Base-by-base conservation (phyloP, 2,329 filamentous ascomycete species). In the Venturia pyrina region DNA sequence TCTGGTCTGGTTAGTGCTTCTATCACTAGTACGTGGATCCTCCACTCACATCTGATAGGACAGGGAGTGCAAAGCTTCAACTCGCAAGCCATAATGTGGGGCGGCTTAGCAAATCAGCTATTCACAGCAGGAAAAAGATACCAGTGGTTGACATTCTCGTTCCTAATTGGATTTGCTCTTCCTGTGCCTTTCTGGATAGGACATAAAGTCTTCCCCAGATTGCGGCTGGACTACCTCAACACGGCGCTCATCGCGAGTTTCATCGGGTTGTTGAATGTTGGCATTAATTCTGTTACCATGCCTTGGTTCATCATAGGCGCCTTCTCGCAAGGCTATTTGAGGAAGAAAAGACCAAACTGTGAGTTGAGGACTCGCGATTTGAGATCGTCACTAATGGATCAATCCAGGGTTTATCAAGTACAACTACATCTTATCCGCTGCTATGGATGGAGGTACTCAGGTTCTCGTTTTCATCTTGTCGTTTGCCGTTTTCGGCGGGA, bases 61-160 rank as follows among this genome's bases (percentile, higher is more conserved):
- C 75, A 78, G 10, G 74, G 76, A 44, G 73, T 80, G 3, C 80
- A 82, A 68, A 70, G 70, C 1, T 78, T 76, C 71, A 81, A 80
- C 66, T 74, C 78, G 46, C 46, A 40, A 28, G 63, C 63, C 8
- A 60, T 65, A 11, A 37, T 37, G 17, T 65, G 63, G 63, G 63
- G 63, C 19, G 63, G 63, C 17, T 28, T 66, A 11, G 59, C 65
- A 17, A 66, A 57, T 7, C 13, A 76, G 62, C 69, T 76, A 24
- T 72, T 80, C 67, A 80, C 78, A 67, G 73, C 71, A 44, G 66
- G 75, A 1, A 71, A 71, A 73, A 70, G 1, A 19, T 80, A 79
- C 67, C 69, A 74, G 57, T 74, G 72, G 70, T 73, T 79, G 0
- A 74, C 77, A 0, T 68, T 79, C 15, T 72, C 73, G 13, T 72